Conservation (phyloP, 1,284 basidiomycete species). For the Tetrapyrgos nigripes region DNA sequence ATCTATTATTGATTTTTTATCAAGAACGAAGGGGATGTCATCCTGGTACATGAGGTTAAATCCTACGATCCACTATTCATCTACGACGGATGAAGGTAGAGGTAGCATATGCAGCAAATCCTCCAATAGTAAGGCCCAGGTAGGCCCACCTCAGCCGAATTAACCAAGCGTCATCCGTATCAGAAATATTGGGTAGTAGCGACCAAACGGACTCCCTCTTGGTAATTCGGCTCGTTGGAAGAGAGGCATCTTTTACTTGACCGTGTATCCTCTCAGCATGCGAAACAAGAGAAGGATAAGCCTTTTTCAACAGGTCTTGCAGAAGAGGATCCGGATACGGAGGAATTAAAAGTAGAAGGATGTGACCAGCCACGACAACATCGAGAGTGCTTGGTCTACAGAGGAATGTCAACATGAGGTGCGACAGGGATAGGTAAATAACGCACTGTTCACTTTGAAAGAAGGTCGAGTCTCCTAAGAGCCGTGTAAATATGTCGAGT, state of each 20-base stretch:
- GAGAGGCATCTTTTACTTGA: conserved; percentile 16
- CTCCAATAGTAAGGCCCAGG: conserved; percentile 42
- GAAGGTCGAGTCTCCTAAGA: conserved; percentile 59
- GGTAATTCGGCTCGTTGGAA: not conserved
- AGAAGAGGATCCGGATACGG: conserved; percentile 68
- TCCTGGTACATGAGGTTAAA: not conserved
- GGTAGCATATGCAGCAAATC: conserved; percentile 36
- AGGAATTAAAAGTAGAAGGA: conserved; percentile 62
- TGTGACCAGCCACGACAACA: conserved; percentile 68
- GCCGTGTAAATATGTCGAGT: conserved; percentile 62
- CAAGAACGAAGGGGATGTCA: not conserved
- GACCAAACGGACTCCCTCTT: not conserved
- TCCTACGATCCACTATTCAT: not conserved
- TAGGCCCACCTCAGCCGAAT: conserved; percentile 45
- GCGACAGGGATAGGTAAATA: not conserved
- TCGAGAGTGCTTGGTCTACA: conserved; percentile 47
- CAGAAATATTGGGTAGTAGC: not conserved
- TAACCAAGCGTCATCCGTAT: conserved; percentile 18
- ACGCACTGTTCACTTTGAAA: conserved; percentile 56
- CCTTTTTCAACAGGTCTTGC: conserved; percentile 55
- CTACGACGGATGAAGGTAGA: conserved; percentile 49
- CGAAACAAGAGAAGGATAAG: conserved; percentile 59
- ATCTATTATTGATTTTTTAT: not conserved
- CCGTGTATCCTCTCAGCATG: conserved; percentile 61
- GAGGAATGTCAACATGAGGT: not conserved